Evolutionary conservation across 2,329 filamentous ascomycete genomes (phyloP), one percentile per base, ranked within the genome.

Genomic region (Aspergillus terreus): DNA sequence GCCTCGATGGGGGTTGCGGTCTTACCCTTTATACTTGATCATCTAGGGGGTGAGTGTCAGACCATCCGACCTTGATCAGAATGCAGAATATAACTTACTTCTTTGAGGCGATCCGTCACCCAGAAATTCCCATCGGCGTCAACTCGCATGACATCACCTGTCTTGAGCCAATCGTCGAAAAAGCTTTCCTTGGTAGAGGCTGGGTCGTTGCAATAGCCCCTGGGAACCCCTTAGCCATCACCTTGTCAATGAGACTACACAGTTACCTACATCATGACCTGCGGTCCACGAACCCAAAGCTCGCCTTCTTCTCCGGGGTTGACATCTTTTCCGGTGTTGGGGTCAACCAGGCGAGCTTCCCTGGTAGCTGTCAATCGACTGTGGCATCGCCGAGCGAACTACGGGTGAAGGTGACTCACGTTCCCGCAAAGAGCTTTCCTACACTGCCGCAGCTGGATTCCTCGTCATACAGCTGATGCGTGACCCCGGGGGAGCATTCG

Each of bases 1-100:
- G 35, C 14, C 14, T 14, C 12, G 15, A 38, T 38, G 15, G 14
- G 4, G 15, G 6, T 17, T 38, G 15, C 35, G 14, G 35, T 6
- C 53, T 11, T n/a, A 59, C 57, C 56, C 56, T 46, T 59, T 59
- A 32, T 59, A 59, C 35, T 58, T 59, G 44, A 59, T 59, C 57
- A 57, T 57, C 55, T 53, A 41, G 6, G 35, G 35, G n/a, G 35
- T 7, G 10, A n/a, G 2, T n/a, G 35, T 38, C 35, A 38, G 15
- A n/a, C 35, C 12, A 38, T n/a, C 35, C 27, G 6, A 10, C 3
- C 27, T 10, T 10, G 27, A 30, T 10, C 27, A 30, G 27, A 11
- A 30, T 10, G 27, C 27, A 11, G 10, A 47, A 30, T 7, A 9
- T 14, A 44, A 30, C 44, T 40, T 52, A 61, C 58, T 52, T 61